phyloP scores from a whole-genome alignment of 2,329 filamentous ascomycete genomes.

The Cladobotryum protrusum region DNA sequence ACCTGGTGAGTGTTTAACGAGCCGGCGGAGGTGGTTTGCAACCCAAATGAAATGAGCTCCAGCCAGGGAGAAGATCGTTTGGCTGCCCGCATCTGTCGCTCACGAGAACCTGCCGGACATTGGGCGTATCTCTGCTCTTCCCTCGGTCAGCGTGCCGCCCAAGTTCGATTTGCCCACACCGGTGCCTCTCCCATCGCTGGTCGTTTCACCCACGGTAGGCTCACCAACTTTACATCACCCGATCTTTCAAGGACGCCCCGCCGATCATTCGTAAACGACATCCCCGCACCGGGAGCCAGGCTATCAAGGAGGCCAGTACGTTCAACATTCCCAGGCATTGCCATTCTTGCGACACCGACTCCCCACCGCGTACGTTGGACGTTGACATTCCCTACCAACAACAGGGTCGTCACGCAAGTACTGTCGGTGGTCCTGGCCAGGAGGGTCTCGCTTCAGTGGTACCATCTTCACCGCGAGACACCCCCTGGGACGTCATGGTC shows the following conservation, averaged over 20 bases:
- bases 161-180: constrained; percentile 99
- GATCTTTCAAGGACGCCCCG: constrained; percentile 99
- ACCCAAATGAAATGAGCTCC: constrained; percentile 7
- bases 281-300: constrained; percentile 98
- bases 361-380: constrained; percentile 98
- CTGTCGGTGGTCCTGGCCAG: constrained; percentile 99
- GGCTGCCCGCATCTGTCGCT: constrained; percentile 91
- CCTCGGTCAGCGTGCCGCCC: constrained; percentile 97
- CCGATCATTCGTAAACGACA: constrained; percentile 98
- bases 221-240: constrained; percentile 99
- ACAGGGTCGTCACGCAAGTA: constrained; percentile 99
- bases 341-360: constrained; percentile 98
- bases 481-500: constrained; percentile 98
- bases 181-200: constrained; percentile 96
- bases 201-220: constrained; percentile 99
- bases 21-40: background rate
- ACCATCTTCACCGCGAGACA: constrained; percentile 94
- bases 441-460: constrained; percentile 95
- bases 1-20: constrained; percentile 69
- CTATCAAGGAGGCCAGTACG: constrained; percentile 99
- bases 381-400: constrained; percentile 99
- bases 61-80: constrained; percentile 99
- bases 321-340: constrained; percentile 99
- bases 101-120: constrained; percentile 99
- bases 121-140: constrained; percentile 98